Percentiles rank a stretch among this genome's conserved stretches.
Evolutionary conservation across 1,284 basidiomycete species (phyloP).

Genomic region (Stygiomarasmius scandens): DNA sequence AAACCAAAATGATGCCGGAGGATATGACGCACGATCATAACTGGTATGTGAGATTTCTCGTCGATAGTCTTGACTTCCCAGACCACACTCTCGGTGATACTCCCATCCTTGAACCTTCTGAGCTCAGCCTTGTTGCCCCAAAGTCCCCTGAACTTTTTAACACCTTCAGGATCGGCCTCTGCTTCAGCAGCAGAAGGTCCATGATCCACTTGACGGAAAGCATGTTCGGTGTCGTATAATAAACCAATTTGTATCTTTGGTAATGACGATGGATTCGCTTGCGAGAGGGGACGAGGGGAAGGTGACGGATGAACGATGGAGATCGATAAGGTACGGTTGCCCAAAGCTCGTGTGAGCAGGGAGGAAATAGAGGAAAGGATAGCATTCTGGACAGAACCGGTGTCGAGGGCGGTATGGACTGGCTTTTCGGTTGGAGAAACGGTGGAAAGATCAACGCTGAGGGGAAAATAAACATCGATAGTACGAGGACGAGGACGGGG

Average conservation of each 20-base stretch:
- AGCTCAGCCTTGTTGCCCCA: slow-evolving; percentile 95
- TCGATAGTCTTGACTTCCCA: slow-evolving; percentile 82
- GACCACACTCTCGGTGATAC: slow-evolving; percentile 91
- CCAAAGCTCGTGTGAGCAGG: slow-evolving; percentile 68
- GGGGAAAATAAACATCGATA: slow-evolving; percentile 15
- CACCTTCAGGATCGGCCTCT: slow-evolving; percentile 52
- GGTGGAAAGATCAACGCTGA: slow-evolving; percentile 64
- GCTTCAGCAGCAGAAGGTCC: slow-evolving; percentile 71
- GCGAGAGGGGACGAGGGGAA: slow-evolving; percentile 48
- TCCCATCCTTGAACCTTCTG: slow-evolving; percentile 96
- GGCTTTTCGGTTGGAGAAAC: slow-evolving; percentile 50
- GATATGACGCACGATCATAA: slow-evolving; percentile 75
- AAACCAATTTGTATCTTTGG: slow-evolving; percentile 71
- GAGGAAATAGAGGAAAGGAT: slow-evolving; percentile 57
- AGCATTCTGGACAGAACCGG: slow-evolving; percentile 60
- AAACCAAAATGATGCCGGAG: slow-evolving; percentile 78
- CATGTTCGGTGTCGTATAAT: slow-evolving; percentile 69
- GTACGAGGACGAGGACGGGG: slow-evolving; percentile 1
- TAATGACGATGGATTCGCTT: slow-evolving; percentile 50
- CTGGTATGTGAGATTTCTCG: slow-evolving; percentile 80
- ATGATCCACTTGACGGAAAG: slow-evolving; percentile 85
- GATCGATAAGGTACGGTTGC: slow-evolving; percentile 65
- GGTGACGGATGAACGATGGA: slow-evolving; percentile 58
- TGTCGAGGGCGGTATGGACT: slow-evolving; percentile 55
- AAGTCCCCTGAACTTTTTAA: slow-evolving; percentile 75